Conservation (phyloP, 1,139 yeast species). For the Magnusiomyces tetraspermus region DNA sequence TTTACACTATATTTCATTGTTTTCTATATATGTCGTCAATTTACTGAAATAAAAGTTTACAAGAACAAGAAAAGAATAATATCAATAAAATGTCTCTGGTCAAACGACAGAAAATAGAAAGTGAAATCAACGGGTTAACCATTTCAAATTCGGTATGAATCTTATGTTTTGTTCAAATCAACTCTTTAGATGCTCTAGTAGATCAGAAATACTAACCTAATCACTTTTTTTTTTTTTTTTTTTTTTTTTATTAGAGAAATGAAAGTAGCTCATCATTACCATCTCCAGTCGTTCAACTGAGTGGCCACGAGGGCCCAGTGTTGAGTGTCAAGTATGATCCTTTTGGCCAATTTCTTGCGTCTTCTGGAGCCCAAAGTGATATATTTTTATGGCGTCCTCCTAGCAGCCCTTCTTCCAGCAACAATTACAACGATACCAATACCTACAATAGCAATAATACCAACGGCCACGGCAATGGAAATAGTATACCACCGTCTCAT, state of each 20-base stretch:
- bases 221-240: neutral
- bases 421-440: neutral
- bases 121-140: neutral
- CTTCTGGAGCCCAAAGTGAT: conserved; percentile 28
- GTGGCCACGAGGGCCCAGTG: conserved; percentile 17
- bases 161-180: neutral
- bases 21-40: no score
- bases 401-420: no score
- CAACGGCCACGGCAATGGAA: neutral
- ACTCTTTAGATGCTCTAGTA: neutral
- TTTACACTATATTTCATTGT: neutral
- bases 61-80: no score
- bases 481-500: neutral
- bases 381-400: conserved; percentile 19
- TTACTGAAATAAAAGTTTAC: no score
- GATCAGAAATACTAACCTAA: neutral
- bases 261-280: neutral
- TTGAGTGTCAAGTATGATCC: conserved; percentile 28
- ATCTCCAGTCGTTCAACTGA: neutral
- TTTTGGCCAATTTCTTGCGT: conserved; percentile 29
- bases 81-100: neutral
- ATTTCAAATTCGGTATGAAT: neutral
- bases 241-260: neutral
- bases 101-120: neutral
- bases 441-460: neutral